A percentile compares a stretch with the other conserved stretches of the same genome.
These are phyloP conservation scores for Penicillium soppii DNA, from an alignment of 495 filamentous ascomycete species.

Conservation along the genomic window DNA sequence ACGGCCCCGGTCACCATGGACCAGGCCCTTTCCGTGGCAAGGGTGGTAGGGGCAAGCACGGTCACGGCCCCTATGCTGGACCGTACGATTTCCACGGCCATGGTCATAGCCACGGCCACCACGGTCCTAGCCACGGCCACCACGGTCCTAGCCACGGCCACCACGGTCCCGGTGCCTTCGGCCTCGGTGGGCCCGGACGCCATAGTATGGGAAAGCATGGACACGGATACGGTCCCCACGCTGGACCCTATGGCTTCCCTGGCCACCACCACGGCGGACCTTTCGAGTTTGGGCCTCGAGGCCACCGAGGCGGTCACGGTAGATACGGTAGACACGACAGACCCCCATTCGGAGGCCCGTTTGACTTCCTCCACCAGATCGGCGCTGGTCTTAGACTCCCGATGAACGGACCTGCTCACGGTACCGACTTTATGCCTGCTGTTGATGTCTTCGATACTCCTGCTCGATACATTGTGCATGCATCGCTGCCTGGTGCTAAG, in stretches of 20 bases:
- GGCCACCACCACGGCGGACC: slow-evolving; percentile 2
- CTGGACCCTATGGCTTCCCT: slow-evolving; percentile 5
- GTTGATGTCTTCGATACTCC: slow-evolving; percentile 72
- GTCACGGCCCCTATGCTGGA: slow-evolving; percentile 3
- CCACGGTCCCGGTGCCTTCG: background rate
- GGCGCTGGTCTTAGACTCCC: slow-evolving; percentile 34
- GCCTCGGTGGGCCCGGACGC: background rate
- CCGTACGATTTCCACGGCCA: background rate
- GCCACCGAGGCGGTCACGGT: background rate
- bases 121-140: background rate
- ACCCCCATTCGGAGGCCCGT: slow-evolving; percentile 9
- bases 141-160: background rate
- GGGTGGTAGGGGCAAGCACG: slow-evolving; percentile 4
- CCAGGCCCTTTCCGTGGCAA: background rate
- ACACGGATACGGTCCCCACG: slow-evolving; percentile 8
- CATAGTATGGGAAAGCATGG: slow-evolving; percentile 4
- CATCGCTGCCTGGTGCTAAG: slow-evolving; percentile 73
- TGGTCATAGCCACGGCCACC: background rate
- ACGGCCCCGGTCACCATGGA: background rate
- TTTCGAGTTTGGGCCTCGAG: too few relatives aligned
- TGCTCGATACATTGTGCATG: slow-evolving; percentile 62
- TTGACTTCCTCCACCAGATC: slow-evolving; percentile 34
- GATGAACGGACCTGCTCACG: slow-evolving; percentile 19
- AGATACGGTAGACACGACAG: slow-evolving; percentile 14
- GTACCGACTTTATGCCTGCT: slow-evolving; percentile 59